Base-by-base conservation (phyloP, 2,329 filamentous ascomycete species). In the Cladophialophora exuberans region DNA sequence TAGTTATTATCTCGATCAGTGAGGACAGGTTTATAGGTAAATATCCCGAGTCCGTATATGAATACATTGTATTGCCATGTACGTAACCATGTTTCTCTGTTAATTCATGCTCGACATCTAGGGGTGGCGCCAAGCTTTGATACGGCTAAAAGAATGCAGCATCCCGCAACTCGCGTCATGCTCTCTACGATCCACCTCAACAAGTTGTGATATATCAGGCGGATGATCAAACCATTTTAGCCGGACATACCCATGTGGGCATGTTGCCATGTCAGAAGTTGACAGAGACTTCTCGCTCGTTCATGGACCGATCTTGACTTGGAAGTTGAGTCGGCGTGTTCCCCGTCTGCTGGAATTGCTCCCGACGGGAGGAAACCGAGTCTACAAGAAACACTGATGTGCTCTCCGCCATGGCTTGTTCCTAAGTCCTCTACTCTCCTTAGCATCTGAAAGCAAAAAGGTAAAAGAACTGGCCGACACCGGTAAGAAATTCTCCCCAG, bases 1-100 rank as follows among this genome's bases (percentile, higher is more conserved):
- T 46, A 66, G 69, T 38, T 77, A 77, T 49, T 79, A 76, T 62
- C 55, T 76, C 5, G 60, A 70, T 25, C 60, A 65, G 38, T 64
- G 35, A 48, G 9, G 15, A 11, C 9, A 22, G 30, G 28, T 31
- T 13, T 31, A 31, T 31, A 31, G 6, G 6, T 31, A 6, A 7
- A 31, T 31, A 6, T 6, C 7, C 13, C 13, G 28, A 31, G 28
- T 31, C 13, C 13, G 7, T 6, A 13, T 31, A 31, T 31, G 7
- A 7, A 13, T 6, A 7, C 6, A 7, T 31, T 13, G 6, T 31
- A 13, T 31, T 31, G 28, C 28, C 13, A 31, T 31, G 28, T 31
- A 13, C 28, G 28, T 13, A 31, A 31, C 28, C 13, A 31, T 31
- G 7, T 31, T 31, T 13, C 13, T 31, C 28, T 7, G 13, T 6